Base-by-base conservation (phyloP, 495 filamentous ascomycete genomes). In the Xylaria scruposa region DNA sequence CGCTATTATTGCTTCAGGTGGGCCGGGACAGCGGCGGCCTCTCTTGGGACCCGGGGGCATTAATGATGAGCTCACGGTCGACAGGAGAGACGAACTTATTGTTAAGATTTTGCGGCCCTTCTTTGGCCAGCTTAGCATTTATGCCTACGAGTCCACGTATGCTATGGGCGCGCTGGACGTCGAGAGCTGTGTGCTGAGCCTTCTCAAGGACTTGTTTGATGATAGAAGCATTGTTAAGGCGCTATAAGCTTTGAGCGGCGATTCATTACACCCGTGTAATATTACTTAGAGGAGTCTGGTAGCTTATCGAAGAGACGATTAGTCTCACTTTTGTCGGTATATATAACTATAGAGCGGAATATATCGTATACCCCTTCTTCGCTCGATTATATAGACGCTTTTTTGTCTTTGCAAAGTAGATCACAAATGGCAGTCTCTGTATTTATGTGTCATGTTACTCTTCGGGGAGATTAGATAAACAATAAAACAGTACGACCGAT, bases 131-230 rank as follows among this genome's bases (percentile, higher is more conserved):
- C 82, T 99, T 70, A 97, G 94, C 75, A 97, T 98, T 64, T 92
- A 90, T 77, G 91, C 92, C 9, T 99, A 97, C 81, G 97, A 98
- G 82, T 91, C 90, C 33, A 97, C 92, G 54, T 99, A 98, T 78
- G 88, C 90, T 26, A 97, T 97, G 91, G 88, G 88, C 62, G 81
- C 79, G 64, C 83, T 91, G 42, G 94, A 97, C 81, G 77, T 87
- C 76, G 88, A 88, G 61, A 86, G 85, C n/a, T 95, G 91, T 76
- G 86, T 86, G 69, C 85, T 88, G 74, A 86, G 87, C 72, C 73
- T 98, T 64, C 77, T 97, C 80, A 88, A 81, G 73, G 95, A 98
- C 86, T 75, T 98, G 67, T 97, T 97, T 83, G 92, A 95, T 74
- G 91, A 97, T 81, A 86, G 84, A 70, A 89, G 82, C 31, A 86